Evolutionary conservation across 148 eudicot species (phyloP).

Genomic region (Chenopodium berlandieri): DNA sequence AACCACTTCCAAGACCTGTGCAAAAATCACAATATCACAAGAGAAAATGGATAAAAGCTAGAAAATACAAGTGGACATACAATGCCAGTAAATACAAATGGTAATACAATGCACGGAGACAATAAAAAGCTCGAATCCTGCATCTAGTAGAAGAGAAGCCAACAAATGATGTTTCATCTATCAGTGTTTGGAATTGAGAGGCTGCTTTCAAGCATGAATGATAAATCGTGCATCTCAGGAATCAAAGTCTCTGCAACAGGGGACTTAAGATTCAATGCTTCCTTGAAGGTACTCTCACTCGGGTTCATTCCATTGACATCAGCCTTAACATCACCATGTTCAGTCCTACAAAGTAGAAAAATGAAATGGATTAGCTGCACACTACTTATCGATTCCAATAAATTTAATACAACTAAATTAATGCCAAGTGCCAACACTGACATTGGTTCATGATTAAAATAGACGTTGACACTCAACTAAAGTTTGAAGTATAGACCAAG

Average conservation of each 20-base stretch:
- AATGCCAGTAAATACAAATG: not conserved
- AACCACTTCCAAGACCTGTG: not conserved
- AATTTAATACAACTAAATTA: not conserved
- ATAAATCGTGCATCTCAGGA: constrained; percentile 84
- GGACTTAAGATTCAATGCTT: constrained; percentile 11
- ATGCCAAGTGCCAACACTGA: not conserved
- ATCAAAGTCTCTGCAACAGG: constrained; percentile 48
- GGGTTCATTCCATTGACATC: constrained; percentile 25
- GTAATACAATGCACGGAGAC: not conserved
- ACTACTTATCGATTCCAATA: not conserved
- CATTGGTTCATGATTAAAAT: not conserved
- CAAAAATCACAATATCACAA: not conserved
- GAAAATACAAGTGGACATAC: not conserved
- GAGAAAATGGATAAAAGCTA: not conserved
- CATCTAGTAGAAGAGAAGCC: not conserved
- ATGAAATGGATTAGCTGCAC: not conserved
- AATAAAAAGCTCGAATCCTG: not conserved
- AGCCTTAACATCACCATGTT: constrained; percentile 25
- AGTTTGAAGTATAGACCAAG: not conserved
- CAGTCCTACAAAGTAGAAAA: constrained; percentile 26
- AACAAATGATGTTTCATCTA: constrained; percentile 4
- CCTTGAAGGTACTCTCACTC: constrained; percentile 28
- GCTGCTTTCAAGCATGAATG: constrained; percentile 69
- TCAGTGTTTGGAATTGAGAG: constrained; percentile 51
- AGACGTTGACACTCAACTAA: not conserved